Conservation (phyloP, 2,329 filamentous ascomycete species). For the Sclerotinia trifoliorum region DNA sequence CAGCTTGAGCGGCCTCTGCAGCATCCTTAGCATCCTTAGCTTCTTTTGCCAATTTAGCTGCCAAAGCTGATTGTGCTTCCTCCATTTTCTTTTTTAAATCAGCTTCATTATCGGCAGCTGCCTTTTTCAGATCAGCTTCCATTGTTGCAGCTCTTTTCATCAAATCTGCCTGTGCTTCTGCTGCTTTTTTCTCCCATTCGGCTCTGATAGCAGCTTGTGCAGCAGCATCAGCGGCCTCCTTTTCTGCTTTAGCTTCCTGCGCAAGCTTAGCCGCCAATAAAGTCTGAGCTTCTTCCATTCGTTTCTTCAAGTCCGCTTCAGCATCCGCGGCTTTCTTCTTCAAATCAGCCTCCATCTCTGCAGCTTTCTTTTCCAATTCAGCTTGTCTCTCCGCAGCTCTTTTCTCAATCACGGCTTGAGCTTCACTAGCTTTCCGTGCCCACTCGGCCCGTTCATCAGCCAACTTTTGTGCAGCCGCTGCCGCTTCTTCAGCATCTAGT, state of each 20-base stretch:
- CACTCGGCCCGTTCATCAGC: constrained; percentile 48
- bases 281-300: constrained; percentile 28
- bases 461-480: constrained; percentile 45
- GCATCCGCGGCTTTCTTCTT: constrained; percentile 29
- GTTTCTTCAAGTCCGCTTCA: constrained; percentile 27
- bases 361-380: constrained; percentile 23
- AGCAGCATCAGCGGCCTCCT: constrained; percentile 26
- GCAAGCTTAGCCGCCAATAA: constrained; percentile 17
- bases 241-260: constrained; percentile 27
- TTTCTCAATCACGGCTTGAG: constrained; percentile 38
- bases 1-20: constrained; percentile 40
- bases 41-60: constrained; percentile 21
- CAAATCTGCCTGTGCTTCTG: constrained; percentile 28
- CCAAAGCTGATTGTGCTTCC: constrained; percentile 20
- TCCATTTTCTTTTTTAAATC: constrained; percentile 24
- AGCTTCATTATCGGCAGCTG: constrained; percentile 35
- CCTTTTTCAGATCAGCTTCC: constrained; percentile 40
- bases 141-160: constrained; percentile 42
- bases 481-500: constrained; percentile 37
- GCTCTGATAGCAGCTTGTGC: constrained; percentile 22
- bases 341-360: constrained; percentile 21
- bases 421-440: constrained; percentile 44
- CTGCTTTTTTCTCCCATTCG: constrained; percentile 29
- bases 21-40: constrained; percentile 40
- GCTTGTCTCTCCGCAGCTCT: constrained; percentile 27